Evolutionary conservation across 148 eudicot species (phyloP), one percentile per base, ranked within the genome.

Genomic region (Vaccinium myrtillus): DNA sequence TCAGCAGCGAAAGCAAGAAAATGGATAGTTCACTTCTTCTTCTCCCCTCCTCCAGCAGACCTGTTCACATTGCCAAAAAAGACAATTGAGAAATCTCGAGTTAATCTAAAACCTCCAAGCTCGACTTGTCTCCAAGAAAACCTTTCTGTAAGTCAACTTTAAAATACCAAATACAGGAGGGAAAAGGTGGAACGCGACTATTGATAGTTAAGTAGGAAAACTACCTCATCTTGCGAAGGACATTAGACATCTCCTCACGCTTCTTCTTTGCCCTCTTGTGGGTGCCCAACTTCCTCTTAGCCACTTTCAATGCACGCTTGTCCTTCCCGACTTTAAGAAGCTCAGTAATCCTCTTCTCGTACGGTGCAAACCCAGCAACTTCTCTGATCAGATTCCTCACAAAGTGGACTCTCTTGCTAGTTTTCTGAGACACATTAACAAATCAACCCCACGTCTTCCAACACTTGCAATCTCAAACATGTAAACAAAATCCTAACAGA

Each of bases 181-280:
- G 10, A 65, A 65, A 7, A 3, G 74, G 2, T 13, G 1, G 74
- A 13, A 13, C 39, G 25, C 18, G 5, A 14, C 39, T 69, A 69
- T 25, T 69, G 27, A 13, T 13, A 12, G 36, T 69, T 69, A 69
- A 69, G 74, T 27, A 69, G 43, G 74, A 69, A 30, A 69, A 30
- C 74, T 79, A 89, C 91, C 91, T 89, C 89, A 87, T 87, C 49
- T 89, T 89, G 80, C 91, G 87, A 51, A 89, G 89, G 46, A 87
- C 91, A 77, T 79, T 87, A 54, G 91, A 83, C 91, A 89, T 89
- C 89, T 89, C 91, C 83, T 89, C 91, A 75, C 89, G 87, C 87
- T 89, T 89, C 89, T 73, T 87, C 91, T 89, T 89, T 46, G 91
- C 91, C 76, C 91, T 89, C 87, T 89, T 89, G 82, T 89, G 91